Evolutionary conservation across 116 monocot genomes (phyloP), one percentile per base, ranked within the genome.

Genomic region (Papilionanthe hybrid): DNA sequence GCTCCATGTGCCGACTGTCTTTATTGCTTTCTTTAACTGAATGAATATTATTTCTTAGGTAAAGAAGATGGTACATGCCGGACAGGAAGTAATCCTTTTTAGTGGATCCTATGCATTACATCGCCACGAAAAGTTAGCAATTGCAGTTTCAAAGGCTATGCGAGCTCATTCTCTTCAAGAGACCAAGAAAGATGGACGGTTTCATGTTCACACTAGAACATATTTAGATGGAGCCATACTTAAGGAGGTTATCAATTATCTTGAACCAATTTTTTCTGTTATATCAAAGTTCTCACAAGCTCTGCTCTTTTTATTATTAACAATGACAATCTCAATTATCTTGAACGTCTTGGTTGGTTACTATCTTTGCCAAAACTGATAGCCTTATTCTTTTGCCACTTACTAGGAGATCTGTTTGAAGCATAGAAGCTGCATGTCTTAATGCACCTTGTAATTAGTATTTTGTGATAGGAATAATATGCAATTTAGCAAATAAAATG

Each of bases 211-310:
- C 83, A 92, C 94, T 48, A 91, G 86, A 85, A 94, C 97, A 76
- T 97, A 97, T 83, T 82, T 97, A 58, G 97, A 97, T 91, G 94
- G 94, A 81, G 94, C 97, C 15, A 87, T 97, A 74, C 91, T 97
- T 44, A 97, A 86, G 87, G 97, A 97, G 83, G 97, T 97, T 74
- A 53, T 58, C 56, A 78, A 43, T 69, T 37, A 2, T 69, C 37
- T 69, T 11, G 1, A 37, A 68, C 68, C 47, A 72, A 13, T 44
- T 72, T 25, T 28, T 7, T 29, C 20, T 55, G 10, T 42, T 32
- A 73, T 72, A 55, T 45, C 30, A 30, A 28, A 49, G 49, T 30
- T 68, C 29, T 28, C 32, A 69, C 45, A 10, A 45, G 45, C 45
- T 45, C 45, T 37, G 32, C 23, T 37, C 6, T 63, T 23, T 22